phyloP scores from a whole-genome alignment of 2,329 filamentous ascomycete species.

The Alternaria sp. region DNA sequence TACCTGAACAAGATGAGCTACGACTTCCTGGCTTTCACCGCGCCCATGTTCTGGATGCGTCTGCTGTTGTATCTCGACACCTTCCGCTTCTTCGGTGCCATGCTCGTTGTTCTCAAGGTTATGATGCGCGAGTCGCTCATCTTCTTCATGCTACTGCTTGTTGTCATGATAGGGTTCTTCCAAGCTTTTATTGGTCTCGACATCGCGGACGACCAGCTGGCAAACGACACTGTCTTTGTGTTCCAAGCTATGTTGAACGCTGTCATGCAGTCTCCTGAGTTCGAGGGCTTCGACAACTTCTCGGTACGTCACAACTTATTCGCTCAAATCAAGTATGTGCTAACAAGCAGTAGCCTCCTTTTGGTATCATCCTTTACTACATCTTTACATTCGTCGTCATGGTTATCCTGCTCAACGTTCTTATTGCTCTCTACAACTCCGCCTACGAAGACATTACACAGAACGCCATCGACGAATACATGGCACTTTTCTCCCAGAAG shows the following conservation, averaged over 20 bases:
- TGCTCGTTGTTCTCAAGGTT: constrained; percentile 92
- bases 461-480: constrained; percentile 93
- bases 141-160: constrained; percentile 89
- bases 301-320: constrained; percentile 54
- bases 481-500: constrained; percentile 91
- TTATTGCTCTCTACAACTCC: constrained; percentile 96
- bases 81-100: constrained; percentile 94
- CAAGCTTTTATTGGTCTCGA: constrained; percentile 96
- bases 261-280: constrained; percentile 91
- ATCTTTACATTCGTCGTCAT: constrained; percentile 97
- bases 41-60: constrained; percentile 96
- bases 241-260: constrained; percentile 86
- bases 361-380: constrained; percentile 95
- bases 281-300: constrained; percentile 87
- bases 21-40: constrained; percentile 91
- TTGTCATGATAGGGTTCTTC: constrained; percentile 86
- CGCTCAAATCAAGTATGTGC: not conserved
- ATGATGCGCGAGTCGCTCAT: constrained; percentile 79
- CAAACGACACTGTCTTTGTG: constrained; percentile 75
- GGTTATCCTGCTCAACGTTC: constrained; percentile 92
- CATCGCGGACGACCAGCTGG: constrained; percentile 73
- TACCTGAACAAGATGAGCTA: constrained; percentile 85
- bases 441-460: constrained; percentile 95
- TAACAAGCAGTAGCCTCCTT: constrained; percentile 68
- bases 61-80: constrained; percentile 92